Evolutionary conservation across 2,329 filamentous ascomycete species (phyloP), one percentile per base, ranked within the genome.

Genomic region (Seiridium unicorne): DNA sequence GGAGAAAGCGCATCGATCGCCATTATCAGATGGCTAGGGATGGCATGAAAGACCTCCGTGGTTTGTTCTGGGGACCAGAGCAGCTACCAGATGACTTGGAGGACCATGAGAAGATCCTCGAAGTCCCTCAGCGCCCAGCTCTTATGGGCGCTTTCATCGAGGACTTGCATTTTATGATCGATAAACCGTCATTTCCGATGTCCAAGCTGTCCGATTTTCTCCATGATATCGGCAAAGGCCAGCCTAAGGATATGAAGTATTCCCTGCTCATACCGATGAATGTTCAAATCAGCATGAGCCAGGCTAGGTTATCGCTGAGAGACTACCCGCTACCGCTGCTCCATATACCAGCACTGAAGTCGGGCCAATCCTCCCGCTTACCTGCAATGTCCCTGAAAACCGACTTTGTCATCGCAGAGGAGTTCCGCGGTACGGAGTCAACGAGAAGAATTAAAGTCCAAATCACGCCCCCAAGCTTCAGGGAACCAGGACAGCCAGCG

Each of bases 341-440:
- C 36, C 95, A 99, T 72, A 91, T 99, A 26, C 95, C 96, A 0
- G 84, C 89, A 0, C 85, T 97, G 62, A 90, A 91, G 62, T 80
- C 87, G 13, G 89, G 89, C 0, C 94, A 98, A 71, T 91, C 93
- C 1, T 85, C 89, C 4, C 86, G 91, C 59, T 76, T 93, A 38
- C 89, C 91, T n/a, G 90, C 93, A 55, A 85, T 96, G 72, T 92
- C 91, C 1, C 79, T 99, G 57, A 90, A 87, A 66, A 91, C 93
- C 1, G 92, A 99, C 70, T 97, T 99, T 72, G 93, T 99, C 4
- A 89, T 99, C 62, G 96, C 93, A 0, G 95, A 99, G 76, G 96
- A 99, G 72, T 97, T 89, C 67, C 85, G 93, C 62, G 91, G 92
- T 26, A 76, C 85, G 11, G 88, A 94, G 71, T 96, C 93, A 3